Base-by-base conservation (phyloP, 495 filamentous ascomycete genomes). In the Aspergillus sclerotiicarbonarius region DNA sequence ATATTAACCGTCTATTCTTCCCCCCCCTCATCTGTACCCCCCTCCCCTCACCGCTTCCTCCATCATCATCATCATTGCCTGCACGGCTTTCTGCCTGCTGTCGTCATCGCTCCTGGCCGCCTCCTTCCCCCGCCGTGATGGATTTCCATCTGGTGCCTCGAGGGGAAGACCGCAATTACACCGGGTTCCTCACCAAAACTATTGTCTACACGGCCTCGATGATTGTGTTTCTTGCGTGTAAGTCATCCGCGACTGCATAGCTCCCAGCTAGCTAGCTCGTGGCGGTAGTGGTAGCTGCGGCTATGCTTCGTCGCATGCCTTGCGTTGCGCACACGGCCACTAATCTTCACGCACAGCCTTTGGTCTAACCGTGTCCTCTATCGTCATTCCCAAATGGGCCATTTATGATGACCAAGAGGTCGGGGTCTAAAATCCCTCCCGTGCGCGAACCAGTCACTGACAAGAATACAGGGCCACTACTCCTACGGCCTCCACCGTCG, bases 301-400 rank as follows among this genome's bases (percentile, higher is more conserved):
- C 41, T 9, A 31, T 35, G 13, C 33, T 31, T 48, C 18, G 53
- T 13, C 29, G 16, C 18, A 45, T 48, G 32, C 12, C 16, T 39
- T 19, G 16, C 35, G 18, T 19, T 20, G 51, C 39, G 56, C 62
- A 43, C 19, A 46, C 59, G 51, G 35, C 56, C 16, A 3, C 16
- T 6, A 16, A 8, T 45, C 10, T 6, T 29, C 47, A 16, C n/a
- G 39, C 21, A 21, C 6, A 96, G 92, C 90, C 37, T 90, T 88
- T 39, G 84, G 79, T 16, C 78, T 96, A 67, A 95, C 91, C 19
- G 73, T 98, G 35, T 76, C 84, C 25, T 80, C 88, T 32, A 90
- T 93, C 65, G 68, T 87, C 44, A 76, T 88, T 29, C 90, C 93
- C 0, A 79, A 82, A 63, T 98, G 93, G 93, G 78, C 96, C 54